These are phyloP conservation scores for Acorus calamus DNA, from an alignment of 106 monocot species.

Conservation along the genomic window DNA sequence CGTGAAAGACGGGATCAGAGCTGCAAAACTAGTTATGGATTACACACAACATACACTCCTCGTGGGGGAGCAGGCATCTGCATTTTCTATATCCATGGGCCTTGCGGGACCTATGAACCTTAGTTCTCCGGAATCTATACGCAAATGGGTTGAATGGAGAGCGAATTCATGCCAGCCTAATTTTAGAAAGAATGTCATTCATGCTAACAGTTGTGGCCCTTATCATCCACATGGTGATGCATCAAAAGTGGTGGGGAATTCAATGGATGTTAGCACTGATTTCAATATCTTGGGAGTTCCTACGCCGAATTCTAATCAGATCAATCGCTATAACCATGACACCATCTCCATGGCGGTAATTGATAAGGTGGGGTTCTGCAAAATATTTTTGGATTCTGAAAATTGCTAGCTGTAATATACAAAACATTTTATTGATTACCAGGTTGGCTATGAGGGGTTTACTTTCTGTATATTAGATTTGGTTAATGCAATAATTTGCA, in stretches of 20 bases:
- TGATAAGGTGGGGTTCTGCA: conserved; percentile 45
- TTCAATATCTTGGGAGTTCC: not conserved
- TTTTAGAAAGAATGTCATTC: conserved; percentile 73
- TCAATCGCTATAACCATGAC: conserved; percentile 53
- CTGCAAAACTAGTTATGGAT: conserved; percentile 84
- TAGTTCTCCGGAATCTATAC: conserved; percentile 62
- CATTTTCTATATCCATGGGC: conserved; percentile 89
- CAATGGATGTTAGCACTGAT: conserved; percentile 6
- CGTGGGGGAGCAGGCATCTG: conserved; percentile 78
- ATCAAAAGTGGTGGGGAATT: conserved; percentile 7
- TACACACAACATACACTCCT: conserved; percentile 69
- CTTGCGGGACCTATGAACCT: conserved; percentile 77
- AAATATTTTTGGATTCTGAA: not conserved
- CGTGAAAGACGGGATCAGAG: conserved; percentile 86
- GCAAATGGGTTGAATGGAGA: conserved; percentile 74
- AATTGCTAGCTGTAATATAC: not conserved
- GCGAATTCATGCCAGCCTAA: conserved; percentile 62
- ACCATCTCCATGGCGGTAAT: conserved; percentile 94
- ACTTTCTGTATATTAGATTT: too few species aligned
- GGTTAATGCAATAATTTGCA: too few species aligned
- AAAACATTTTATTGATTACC: too few species aligned
- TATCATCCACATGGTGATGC: conserved; percentile 23
- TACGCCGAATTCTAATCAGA: conserved; percentile 8
- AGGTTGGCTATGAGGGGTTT: too few species aligned
- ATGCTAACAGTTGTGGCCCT: conserved; percentile 53